A percentile compares a stretch with the other conserved stretches of the same genome.
Evolutionary conservation across 176 grass and related monocot species (phyloP).

Genomic region (Cenchrus americanus): DNA sequence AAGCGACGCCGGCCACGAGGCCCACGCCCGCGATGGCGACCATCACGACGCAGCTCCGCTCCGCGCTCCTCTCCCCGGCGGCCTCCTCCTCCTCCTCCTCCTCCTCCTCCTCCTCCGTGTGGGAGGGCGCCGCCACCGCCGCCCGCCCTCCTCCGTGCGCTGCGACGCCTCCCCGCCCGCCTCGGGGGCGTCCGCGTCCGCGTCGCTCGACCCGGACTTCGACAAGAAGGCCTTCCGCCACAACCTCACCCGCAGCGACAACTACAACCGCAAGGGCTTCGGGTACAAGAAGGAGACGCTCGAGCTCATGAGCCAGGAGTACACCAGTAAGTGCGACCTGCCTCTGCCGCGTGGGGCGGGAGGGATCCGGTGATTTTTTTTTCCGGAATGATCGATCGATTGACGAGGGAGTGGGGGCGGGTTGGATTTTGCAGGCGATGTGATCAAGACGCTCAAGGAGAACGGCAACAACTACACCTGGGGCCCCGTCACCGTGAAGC

Average conservation of each 20-base stretch:
- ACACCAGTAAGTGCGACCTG: constrained; percentile 69
- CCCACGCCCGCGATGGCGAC: constrained; percentile 52
- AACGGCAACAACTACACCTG: constrained; percentile 80
- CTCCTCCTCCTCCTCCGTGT: constrained; percentile 47
- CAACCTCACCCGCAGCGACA: constrained; percentile 92
- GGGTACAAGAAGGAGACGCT: constrained; percentile 99
- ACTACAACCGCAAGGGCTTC: constrained; percentile 93
- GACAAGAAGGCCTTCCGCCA: constrained; percentile 99
- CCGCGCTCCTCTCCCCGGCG: constrained; percentile 52
- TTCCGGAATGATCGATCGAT: no score
- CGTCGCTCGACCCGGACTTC: constrained; percentile 69
- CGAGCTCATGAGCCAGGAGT: constrained; percentile 87
- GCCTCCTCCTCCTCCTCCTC: constrained; percentile 53
- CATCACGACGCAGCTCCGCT: constrained; percentile 57
- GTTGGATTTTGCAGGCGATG: constrained; percentile 56
- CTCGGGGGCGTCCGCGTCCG: constrained; percentile 19
- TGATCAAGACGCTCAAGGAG: constrained; percentile 88
- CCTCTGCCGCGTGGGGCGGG: no score
- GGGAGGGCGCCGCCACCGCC: constrained; percentile 12
- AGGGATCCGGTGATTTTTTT: background rate
- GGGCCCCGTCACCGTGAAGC: constrained; percentile 82
- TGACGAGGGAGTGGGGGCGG: no score
- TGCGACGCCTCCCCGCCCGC: constrained; percentile 54
- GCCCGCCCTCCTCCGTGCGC: constrained; percentile 49
- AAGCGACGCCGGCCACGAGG: background rate